phyloP scores from a whole-genome alignment of 805 yeast genomes.

The Phaffomyces antillensis region DNA sequence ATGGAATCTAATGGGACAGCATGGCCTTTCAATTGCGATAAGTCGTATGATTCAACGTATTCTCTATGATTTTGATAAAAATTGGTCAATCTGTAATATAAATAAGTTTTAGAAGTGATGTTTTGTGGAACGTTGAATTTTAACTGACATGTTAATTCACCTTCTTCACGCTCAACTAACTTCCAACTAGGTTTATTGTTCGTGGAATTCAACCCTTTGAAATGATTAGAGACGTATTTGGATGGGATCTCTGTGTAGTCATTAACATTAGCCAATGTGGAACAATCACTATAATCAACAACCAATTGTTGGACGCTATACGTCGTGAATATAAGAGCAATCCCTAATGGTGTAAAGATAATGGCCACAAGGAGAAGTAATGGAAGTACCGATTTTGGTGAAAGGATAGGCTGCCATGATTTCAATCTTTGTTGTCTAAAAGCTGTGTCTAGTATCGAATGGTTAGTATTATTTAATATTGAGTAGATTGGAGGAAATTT shows the following conservation, averaged over 20 bases:
- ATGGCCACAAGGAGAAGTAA: slow-evolving; percentile 65
- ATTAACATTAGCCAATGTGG: slow-evolving; percentile 34
- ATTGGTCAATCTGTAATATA: slow-evolving; percentile 83
- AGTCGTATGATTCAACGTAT: slow-evolving; percentile 79
- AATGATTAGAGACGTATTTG: slow-evolving; percentile 53
- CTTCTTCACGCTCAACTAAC: slow-evolving; percentile 31
- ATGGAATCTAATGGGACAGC: slow-evolving; percentile 51
- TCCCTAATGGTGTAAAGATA: slow-evolving; percentile 86
- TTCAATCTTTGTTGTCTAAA: slow-evolving; percentile 65
- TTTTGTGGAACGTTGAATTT: slow-evolving; percentile 68
- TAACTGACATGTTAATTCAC: slow-evolving; percentile 46
- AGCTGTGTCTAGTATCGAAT: slow-evolving; percentile 50
- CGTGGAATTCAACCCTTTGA: slow-evolving; percentile 30
- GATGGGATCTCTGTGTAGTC: slow-evolving; percentile 48
- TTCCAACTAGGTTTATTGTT: slow-evolving; percentile 56
- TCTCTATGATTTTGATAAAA: slow-evolving; percentile 94
- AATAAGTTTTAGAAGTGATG: slow-evolving; percentile 61
- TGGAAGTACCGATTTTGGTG: slow-evolving; percentile 89
- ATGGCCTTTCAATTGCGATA: slow-evolving; percentile 71
- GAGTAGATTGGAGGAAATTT: too few relatives aligned
- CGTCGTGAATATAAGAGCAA: slow-evolving; percentile 75
- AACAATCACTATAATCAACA: slow-evolving; percentile 73
- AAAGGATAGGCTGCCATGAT: slow-evolving; percentile 77
- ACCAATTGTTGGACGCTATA: slow-evolving; percentile 67
- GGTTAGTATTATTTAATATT: slow-evolving; percentile 20